Evolutionary conservation across 768 basidiomycete genomes (phyloP).

Genomic region (Amanita pseudoporphyria): DNA sequence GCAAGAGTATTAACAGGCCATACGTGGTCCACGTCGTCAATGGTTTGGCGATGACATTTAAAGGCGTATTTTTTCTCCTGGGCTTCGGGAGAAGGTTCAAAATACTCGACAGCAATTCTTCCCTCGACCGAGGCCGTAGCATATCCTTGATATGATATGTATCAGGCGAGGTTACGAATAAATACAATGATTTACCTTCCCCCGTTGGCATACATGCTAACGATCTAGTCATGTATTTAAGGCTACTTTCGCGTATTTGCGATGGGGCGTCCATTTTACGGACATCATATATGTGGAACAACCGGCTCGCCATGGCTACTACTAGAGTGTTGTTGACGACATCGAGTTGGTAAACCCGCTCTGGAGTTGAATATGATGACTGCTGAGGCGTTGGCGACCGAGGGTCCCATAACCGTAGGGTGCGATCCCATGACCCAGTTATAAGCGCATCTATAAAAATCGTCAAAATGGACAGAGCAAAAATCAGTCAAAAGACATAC

Average conservation of each 20-base stretch:
- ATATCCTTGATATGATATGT: slow-evolving; percentile 46
- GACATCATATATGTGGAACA: slow-evolving; percentile 86
- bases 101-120: slow-evolving; percentile 95
- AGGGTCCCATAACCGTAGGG: slow-evolving; percentile 83
- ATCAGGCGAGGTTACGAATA: background rate
- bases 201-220: slow-evolving; percentile 91
- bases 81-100: slow-evolving; percentile 65
- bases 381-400: slow-evolving; percentile 48
- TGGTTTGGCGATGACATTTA: slow-evolving; percentile 89
- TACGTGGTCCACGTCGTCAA: slow-evolving; percentile 88
- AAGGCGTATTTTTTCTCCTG: slow-evolving; percentile 93
- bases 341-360: slow-evolving; percentile 82
- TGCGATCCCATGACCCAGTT: slow-evolving; percentile 89
- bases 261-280: slow-evolving; percentile 66
- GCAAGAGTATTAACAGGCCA: slow-evolving; percentile 95
- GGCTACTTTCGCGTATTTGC: slow-evolving; percentile 81
- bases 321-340: slow-evolving; percentile 72
- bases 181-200: slow-evolving; percentile 45
- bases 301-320: slow-evolving; percentile 85
- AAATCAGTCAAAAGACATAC: background rate
- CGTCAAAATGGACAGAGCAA: background rate
- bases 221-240: slow-evolving; percentile 92
- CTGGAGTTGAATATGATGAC: slow-evolving; percentile 59
- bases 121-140: slow-evolving; percentile 93
- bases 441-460: slow-evolving; percentile 51